These are phyloP conservation scores for Phaffomyces opuntiae DNA, from an alignment of 805 yeast genomes.

Conservation along the genomic window DNA sequence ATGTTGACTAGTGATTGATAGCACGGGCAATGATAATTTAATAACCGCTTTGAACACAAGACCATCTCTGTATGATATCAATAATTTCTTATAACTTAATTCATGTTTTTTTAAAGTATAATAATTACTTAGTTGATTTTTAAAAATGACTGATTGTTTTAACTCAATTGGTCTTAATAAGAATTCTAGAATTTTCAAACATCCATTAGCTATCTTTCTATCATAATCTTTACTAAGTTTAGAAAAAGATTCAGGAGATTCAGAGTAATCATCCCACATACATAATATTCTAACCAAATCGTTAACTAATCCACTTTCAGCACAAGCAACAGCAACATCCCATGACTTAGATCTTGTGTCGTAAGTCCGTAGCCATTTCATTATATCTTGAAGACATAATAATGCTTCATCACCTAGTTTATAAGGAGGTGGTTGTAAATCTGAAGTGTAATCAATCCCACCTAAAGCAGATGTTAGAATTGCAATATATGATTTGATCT, in stretches of 20 bases:
- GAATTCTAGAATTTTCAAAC: slow-evolving; percentile 73
- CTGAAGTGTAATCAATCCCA: slow-evolving; percentile 67
- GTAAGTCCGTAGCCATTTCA: slow-evolving; percentile 78
- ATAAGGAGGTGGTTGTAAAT: slow-evolving; percentile 45
- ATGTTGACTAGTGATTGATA: slow-evolving; percentile 42
- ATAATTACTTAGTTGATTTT: slow-evolving; percentile 49
- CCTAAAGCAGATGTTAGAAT: slow-evolving; percentile 86
- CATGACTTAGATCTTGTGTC: slow-evolving; percentile 66
- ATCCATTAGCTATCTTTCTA: slow-evolving; percentile 62
- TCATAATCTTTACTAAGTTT: slow-evolving; percentile 29
- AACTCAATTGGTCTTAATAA: slow-evolving; percentile 81
- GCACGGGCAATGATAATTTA: slow-evolving; percentile 57
- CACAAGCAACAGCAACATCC: slow-evolving; percentile 85
- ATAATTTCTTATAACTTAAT: slow-evolving; percentile 58
- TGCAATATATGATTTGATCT: slow-evolving; percentile 61
- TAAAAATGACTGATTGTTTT: slow-evolving; percentile 35
- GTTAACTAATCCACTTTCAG: slow-evolving; percentile 69
- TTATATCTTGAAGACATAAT: slow-evolving; percentile 68
- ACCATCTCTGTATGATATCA: slow-evolving; percentile 54
- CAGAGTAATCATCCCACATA: slow-evolving; percentile 53
- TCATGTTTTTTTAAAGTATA: slow-evolving; percentile 62
- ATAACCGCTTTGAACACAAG: slow-evolving; percentile 61
- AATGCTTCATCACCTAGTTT: slow-evolving; percentile 82
- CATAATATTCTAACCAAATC: slow-evolving; percentile 72
- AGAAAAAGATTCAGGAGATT: slow-evolving; percentile 16